A percentile compares a stretch with the other conserved stretches of the same genome.
These are phyloP conservation scores for Rhynchosporium graminicola DNA, from an alignment of 2,329 filamentous ascomycete genomes.

Conservation along the genomic window DNA sequence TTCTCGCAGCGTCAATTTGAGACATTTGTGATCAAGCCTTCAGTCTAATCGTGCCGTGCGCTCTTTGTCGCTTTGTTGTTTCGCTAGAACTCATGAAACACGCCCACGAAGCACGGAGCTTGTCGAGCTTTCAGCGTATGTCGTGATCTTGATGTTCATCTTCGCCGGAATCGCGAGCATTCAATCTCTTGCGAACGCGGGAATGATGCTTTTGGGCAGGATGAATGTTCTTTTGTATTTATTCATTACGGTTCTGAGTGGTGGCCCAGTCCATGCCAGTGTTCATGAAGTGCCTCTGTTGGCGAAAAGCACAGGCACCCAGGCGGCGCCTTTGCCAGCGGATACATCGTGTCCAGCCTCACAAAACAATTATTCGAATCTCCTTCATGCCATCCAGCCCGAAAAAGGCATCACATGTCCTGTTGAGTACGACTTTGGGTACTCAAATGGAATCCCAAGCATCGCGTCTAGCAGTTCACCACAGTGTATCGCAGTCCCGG, in stretches of 20 bases:
- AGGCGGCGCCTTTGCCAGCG: neutral
- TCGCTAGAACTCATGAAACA: slow-evolving; percentile 3
- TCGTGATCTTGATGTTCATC: too few species aligned
- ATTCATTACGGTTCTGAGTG: neutral
- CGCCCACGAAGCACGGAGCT: neutral
- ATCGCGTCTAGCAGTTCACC: neutral
- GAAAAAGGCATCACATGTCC: neutral
- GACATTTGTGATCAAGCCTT: too few species aligned
- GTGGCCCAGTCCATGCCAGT: neutral
- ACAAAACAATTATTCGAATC: neutral
- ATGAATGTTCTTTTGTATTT: neutral
- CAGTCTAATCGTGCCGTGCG: too few species aligned
- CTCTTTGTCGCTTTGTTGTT: slow-evolving; percentile 3
- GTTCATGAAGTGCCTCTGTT: neutral
- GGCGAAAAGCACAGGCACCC: neutral
- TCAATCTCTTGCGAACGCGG: too few species aligned
- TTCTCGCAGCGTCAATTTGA: too few species aligned
- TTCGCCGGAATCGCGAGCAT: neutral
- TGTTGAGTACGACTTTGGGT: too few species aligned
- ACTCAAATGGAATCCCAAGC: neutral
- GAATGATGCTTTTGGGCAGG: neutral
- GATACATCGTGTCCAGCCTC: neutral
- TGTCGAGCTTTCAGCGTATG: neutral
- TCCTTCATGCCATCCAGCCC: neutral
- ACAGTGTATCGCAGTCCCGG: neutral